phyloP scores from a whole-genome alignment of 106 monocot genomes.

The Phalaenopsis equestris region DNA sequence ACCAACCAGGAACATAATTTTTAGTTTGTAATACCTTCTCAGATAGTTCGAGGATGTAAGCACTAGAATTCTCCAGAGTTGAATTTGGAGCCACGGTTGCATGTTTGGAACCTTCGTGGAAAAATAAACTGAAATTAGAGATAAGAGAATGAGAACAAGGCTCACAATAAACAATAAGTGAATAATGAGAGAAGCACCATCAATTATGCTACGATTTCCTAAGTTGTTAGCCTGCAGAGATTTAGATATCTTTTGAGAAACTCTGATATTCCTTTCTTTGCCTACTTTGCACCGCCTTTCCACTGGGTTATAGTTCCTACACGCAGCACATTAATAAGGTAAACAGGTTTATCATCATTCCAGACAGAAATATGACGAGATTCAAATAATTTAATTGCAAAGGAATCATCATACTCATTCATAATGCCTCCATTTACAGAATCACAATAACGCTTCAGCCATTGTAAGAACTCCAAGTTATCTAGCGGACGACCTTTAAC shows the following conservation, averaged over 20 bases:
- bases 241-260: conserved; percentile 39
- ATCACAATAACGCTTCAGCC: conserved; percentile 89
- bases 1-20: not conserved
- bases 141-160: not conserved
- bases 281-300: conserved; percentile 81
- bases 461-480: conserved; percentile 88
- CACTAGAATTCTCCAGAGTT: conserved; percentile 16
- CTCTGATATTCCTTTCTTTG: conserved; percentile 43
- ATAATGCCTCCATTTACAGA: conserved; percentile 77
- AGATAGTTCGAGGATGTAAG: conserved; percentile 38
- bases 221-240: conserved; percentile 51
- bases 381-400: not conserved
- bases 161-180: not conserved
- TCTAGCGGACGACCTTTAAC: conserved; percentile 85
- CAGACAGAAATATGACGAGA: not conserved
- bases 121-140: not conserved
- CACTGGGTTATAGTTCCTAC: conserved; percentile 86
- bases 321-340: not conserved
- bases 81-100: conserved; percentile 12
- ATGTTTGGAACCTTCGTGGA: conserved; percentile 32
- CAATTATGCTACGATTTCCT: conserved; percentile 27
- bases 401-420: conserved; percentile 58
- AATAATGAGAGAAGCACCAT: conserved; percentile 17
- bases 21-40: conserved; percentile 38
- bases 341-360: not conserved